Base-by-base conservation (phyloP, 2,329 filamentous ascomycete genomes). In the Pseudogymnoascus sp. region DNA sequence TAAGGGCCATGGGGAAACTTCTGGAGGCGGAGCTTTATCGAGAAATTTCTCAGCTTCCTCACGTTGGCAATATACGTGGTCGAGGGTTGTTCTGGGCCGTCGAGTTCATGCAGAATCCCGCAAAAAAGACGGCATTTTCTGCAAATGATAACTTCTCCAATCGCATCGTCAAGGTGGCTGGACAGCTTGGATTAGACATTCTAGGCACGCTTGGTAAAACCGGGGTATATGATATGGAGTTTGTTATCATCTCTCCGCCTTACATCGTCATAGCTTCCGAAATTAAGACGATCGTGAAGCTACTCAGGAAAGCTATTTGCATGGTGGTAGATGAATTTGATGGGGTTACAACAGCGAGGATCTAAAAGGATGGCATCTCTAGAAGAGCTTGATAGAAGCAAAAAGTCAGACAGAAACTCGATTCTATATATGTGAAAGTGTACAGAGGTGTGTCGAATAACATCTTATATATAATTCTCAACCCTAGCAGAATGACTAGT, bases 51-150 rank as follows among this genome's bases (percentile, higher is more conserved):
- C 58, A 65, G 0, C 74, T 79, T 47, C 71, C 72, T 1, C 69
- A 78, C 63, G 82, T 86, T 0, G 83, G 83, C 2, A 73, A 85
- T 54, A 78, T 86, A 13, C 76, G 84, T 11, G 84, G 84, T 0
- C 72, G 75, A 10, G 84, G 84, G 1, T 67, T 83, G 11, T 82
- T 83, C 66, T 77, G 77, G 75, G 79, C 76, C 0, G 73, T 81
- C 44, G 81, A 81, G 61, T 79, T 81, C 65, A 78, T 81, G 15
- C 66, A 69, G 44, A 73, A 81, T 68, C 36, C 36, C 36, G 13
- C 36, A 39, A 39, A 15, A 39, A 39, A 80, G 77, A 65, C 58
- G 15, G 36, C 58, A 8, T 60, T 60, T 26, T 11, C 15, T 15
- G 41, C 41, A 29, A 40, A 60, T 13, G 58, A 60, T 17, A 40